phyloP scores from a whole-genome alignment of 768 basidiomycete genomes.

The Boletus tomentosulus region DNA sequence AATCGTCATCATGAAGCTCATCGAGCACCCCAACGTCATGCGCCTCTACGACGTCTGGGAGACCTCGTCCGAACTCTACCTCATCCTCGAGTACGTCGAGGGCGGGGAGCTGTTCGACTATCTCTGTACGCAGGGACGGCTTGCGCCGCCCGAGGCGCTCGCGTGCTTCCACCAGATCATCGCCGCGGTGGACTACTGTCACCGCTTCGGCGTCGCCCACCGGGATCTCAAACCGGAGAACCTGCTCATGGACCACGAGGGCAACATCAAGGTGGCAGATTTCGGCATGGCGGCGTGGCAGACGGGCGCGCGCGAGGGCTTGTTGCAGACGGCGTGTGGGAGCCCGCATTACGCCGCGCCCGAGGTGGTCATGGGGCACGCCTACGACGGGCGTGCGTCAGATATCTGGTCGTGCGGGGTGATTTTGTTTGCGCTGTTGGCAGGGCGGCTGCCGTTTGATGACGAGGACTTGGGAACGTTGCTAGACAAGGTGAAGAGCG shows the following conservation, averaged over 20 bases:
- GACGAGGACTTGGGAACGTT: slow-evolving; percentile 76
- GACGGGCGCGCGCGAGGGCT: slow-evolving; percentile 46
- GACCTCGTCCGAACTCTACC: slow-evolving; percentile 80
- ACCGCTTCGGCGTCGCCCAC: slow-evolving; percentile 91
- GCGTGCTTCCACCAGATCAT: slow-evolving; percentile 94
- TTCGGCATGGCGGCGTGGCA: slow-evolving; percentile 99
- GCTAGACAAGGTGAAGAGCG: slow-evolving; percentile 76
- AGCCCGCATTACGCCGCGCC: slow-evolving; percentile 95
- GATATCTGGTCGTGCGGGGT: slow-evolving; percentile 98
- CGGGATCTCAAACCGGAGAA: slow-evolving; percentile 96
- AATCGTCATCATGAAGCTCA: slow-evolving; percentile 96
- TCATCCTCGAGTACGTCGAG: slow-evolving; percentile 92
- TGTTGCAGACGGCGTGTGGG: slow-evolving; percentile 84
- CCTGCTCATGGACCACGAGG: slow-evolving; percentile 75
- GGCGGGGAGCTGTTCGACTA: slow-evolving; percentile 95
- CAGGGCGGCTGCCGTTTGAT: slow-evolving; percentile 88
- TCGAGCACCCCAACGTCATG: slow-evolving; percentile 93
- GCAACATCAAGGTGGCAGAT: slow-evolving; percentile 92
- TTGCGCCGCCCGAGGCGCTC: slow-evolving; percentile 68
- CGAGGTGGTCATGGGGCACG: slow-evolving; percentile 78
- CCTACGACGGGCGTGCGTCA: slow-evolving; percentile 82
- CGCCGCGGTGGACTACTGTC: slow-evolving; percentile 85
- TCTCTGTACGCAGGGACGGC: slow-evolving; percentile 72
- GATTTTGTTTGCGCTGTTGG: slow-evolving; percentile 85
- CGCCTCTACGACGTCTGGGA: slow-evolving; percentile 97